A percentile compares a stretch with the other conserved stretches of the same genome.
Conservation (phyloP, 2,329 filamentous ascomycete genomes). For the Rhinocladiella mackenziei region DNA sequence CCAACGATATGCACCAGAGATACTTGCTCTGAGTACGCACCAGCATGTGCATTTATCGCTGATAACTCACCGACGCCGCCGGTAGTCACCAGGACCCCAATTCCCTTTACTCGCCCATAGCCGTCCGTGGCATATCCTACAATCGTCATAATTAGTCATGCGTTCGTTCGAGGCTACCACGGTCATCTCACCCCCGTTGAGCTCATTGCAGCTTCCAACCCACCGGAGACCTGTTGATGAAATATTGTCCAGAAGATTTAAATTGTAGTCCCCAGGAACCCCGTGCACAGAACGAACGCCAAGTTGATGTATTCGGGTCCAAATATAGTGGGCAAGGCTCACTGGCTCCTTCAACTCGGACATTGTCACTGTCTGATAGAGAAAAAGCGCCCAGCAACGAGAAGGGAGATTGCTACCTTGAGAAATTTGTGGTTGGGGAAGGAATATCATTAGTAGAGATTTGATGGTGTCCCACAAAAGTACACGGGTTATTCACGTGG, state of each 20-base stretch:
- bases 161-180: too few relatives aligned
- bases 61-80: conserved; percentile 46
- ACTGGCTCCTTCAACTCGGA: too few relatives aligned
- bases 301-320: conserved; percentile 45
- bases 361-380: too few relatives aligned
- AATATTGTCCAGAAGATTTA: conserved; percentile 54
- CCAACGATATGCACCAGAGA: conserved; percentile 59
- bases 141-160: too few relatives aligned
- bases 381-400: too few relatives aligned
- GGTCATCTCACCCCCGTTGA: conserved; percentile 43
- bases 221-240: too few relatives aligned
- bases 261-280: conserved; percentile 44
- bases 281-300: conserved; percentile 50
- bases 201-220: conserved; percentile 59
- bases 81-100: conserved; percentile 47
- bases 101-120: conserved; percentile 58
- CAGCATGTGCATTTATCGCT: conserved; percentile 32
- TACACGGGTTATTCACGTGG: too few relatives aligned
- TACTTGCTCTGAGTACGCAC: conserved; percentile 56
- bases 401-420: too few relatives aligned
- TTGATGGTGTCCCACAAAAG: too few relatives aligned
- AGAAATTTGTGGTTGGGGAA: too few relatives aligned
- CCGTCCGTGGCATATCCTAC: conserved; percentile 74
- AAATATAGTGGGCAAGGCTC: too few relatives aligned
- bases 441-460: too few relatives aligned